Conservation (phyloP, 495 filamentous ascomycete genomes). For the Patellaria atrata region DNA sequence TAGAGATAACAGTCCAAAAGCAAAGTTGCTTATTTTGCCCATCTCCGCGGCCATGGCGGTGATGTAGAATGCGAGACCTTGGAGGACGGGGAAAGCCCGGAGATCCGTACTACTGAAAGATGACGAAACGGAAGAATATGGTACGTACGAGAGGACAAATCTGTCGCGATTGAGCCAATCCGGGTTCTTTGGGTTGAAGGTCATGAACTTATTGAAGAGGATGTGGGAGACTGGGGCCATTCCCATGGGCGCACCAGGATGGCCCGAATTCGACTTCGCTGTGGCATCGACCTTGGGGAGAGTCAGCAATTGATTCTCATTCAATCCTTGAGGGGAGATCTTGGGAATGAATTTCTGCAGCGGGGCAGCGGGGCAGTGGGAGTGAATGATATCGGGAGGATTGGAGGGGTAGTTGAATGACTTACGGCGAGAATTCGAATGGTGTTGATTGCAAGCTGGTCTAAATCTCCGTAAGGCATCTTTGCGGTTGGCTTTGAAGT, state of each 20-base stretch:
- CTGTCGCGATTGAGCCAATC: slow-evolving; percentile 93
- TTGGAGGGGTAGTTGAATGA: slow-evolving; percentile 30
- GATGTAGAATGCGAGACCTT: too few relatives aligned
- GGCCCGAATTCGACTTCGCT: slow-evolving; percentile 86
- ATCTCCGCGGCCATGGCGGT: too few relatives aligned
- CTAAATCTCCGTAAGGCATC: slow-evolving; percentile 80
- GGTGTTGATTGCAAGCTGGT: slow-evolving; percentile 90
- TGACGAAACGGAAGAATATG: slow-evolving; percentile 1
- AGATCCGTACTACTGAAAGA: too few relatives aligned
- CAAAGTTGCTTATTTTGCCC: too few relatives aligned
- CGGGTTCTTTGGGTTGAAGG: slow-evolving; percentile 98
- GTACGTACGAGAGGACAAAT: slow-evolving; percentile 94
- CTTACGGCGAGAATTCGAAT: slow-evolving; percentile 91
- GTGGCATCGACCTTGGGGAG: slow-evolving; percentile 82
- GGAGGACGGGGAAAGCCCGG: too few relatives aligned
- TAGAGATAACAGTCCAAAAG: too few relatives aligned
- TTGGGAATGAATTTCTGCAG: slow-evolving; percentile 2
- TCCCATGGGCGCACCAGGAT: slow-evolving; percentile 98
- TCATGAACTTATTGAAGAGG: slow-evolving; percentile 98
- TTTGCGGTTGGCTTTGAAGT: slow-evolving; percentile 31
- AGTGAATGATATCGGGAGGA: slow-evolving; percentile 3
- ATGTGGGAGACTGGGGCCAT: slow-evolving; percentile 97
- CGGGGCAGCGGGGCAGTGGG: slow-evolving; percentile 3
- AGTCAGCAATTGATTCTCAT: slow-evolving; percentile 25
- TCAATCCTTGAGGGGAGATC: slow-evolving; percentile 11